Evolutionary conservation across 352 stramenopile genomes (phyloP), one percentile per base, ranked within the genome.

Genomic region (Globisporangium nunn): DNA sequence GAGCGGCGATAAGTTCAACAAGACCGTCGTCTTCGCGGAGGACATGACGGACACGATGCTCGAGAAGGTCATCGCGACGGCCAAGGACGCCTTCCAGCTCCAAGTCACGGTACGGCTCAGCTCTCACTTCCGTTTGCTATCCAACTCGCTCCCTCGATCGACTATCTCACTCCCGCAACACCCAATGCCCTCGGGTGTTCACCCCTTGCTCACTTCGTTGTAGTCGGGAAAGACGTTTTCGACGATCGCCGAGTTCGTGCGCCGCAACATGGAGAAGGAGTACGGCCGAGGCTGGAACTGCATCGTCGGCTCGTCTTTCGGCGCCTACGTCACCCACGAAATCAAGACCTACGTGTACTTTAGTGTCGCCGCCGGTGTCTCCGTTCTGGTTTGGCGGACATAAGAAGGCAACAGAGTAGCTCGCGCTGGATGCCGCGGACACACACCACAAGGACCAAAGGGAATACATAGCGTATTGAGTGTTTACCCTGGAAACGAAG

Each of bases 311-410:
- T 80, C 81, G 45, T 95, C 72, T 33, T 98, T 98, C 64, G 91
- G 91, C 33, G 88, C 88, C 40, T 98, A 96, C 67, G 92, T 98
- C 54, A 98, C 92, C 23, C 92, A 98, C 67, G 90, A 97, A 66
- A 97, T 97, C 65, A 98, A 98, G 64, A 97, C 88, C 15, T 98
- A 98, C 69, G 91, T 97, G 48, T 98, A 98, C 74, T 96, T 97
- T 52, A 96, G 87, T 52, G 90, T 98, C 28, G 86, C 89, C 0
- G 77, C 87, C 0, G 88, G 91, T 2, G 89, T 97, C 40, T 97
- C 88, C 23, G 85, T 98, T 17, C 71, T 98, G 7, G 74, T 98
- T 12, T 98, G 92, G 91, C 90, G 70, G 53, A 90, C 82, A n/a
- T 96, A 62, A 59, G 18, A 43, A 43, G 23, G 23, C 23, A 23